These are phyloP conservation scores for Pseudogymnoascus pannorum DNA, from an alignment of 2,329 filamentous ascomycete species.

Conservation along the genomic window DNA sequence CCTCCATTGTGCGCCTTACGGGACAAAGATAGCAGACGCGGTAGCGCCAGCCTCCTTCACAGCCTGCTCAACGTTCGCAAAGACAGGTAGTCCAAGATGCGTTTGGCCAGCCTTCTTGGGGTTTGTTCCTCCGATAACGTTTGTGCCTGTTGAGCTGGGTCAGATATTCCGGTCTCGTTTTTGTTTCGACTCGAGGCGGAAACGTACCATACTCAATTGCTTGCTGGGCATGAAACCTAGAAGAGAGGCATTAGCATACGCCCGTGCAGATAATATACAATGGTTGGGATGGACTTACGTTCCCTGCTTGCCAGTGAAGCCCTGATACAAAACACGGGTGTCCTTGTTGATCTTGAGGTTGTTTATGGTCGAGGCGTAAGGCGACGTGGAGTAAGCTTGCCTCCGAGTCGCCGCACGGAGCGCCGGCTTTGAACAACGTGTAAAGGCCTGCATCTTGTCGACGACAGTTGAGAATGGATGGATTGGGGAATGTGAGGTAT, in stretches of 20 bases:
- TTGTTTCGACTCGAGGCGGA: neutral
- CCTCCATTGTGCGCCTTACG: slow-evolving; percentile 44
- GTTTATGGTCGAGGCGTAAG: slow-evolving; percentile 64
- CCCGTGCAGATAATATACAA: slow-evolving; percentile 5
- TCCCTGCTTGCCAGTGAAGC: slow-evolving; percentile 96
- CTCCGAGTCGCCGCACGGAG: slow-evolving; percentile 60
- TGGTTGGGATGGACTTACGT: slow-evolving; percentile 53
- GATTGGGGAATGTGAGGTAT: slow-evolving; percentile 8
- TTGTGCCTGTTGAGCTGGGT: slow-evolving; percentile 59
- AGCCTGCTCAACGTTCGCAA: slow-evolving; percentile 80
- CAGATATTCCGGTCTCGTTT: neutral
- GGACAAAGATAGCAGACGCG: slow-evolving; percentile 93
- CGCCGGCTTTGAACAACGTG: slow-evolving; percentile 63
- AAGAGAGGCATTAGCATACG: slow-evolving; percentile 28
- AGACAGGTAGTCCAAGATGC: slow-evolving; percentile 89
- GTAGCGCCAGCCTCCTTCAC: slow-evolving; percentile 85
- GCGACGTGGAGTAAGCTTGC: slow-evolving; percentile 64
- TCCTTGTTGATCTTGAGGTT: slow-evolving; percentile 91
- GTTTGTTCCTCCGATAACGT: slow-evolving; percentile 96
- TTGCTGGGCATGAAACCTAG: slow-evolving; percentile 92
- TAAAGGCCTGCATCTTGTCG: slow-evolving; percentile 74
- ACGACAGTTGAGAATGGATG: slow-evolving; percentile 22
- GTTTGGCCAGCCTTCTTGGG: slow-evolving; percentile 93
- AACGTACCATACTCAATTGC: slow-evolving; percentile 92
- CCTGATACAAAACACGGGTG: slow-evolving; percentile 94